A percentile compares a stretch with the other conserved stretches of the same genome.
Conservation (phyloP, 2,329 filamentous ascomycete species). For the Clarireedia homoeocarpa region DNA sequence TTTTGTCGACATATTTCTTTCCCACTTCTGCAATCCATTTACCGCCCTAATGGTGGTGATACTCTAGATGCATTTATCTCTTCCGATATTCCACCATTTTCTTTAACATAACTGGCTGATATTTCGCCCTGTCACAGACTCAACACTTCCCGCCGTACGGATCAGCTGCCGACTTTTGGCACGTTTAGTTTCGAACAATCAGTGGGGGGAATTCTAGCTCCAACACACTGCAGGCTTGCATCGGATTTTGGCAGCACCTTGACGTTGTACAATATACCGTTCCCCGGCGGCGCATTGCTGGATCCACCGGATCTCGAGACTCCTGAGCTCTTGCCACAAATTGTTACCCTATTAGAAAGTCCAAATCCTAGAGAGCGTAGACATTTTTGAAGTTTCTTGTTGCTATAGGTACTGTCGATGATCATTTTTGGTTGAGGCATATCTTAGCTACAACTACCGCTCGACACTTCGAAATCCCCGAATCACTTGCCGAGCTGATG, state of each 20-base stretch:
- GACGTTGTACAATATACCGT: conserved; percentile 20
- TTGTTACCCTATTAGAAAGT: not conserved
- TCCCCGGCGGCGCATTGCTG: conserved; percentile 21
- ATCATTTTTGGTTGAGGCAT: not conserved
- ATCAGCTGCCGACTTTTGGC: conserved; percentile 27
- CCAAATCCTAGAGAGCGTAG: not conserved
- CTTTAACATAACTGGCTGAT: conserved; percentile 23
- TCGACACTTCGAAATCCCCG: not conserved
- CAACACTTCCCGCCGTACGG: conserved; percentile 19
- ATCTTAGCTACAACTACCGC: not conserved
- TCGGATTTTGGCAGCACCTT: conserved; percentile 26
- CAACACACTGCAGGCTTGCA: conserved; percentile 20
- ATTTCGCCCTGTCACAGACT: conserved; percentile 23
- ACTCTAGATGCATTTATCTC: conserved; percentile 8
- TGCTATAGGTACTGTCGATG: not conserved
- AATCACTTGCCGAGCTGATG: conserved; percentile 3
- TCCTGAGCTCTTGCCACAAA: not conserved
- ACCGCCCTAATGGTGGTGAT: conserved; percentile 21
- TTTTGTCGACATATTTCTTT: conserved; percentile 19
- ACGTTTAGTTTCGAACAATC: conserved; percentile 15
- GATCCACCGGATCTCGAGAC: conserved; percentile 14
- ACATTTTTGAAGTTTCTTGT: not conserved
- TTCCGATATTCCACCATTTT: conserved; percentile 17
- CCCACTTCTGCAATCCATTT: conserved; percentile 14
- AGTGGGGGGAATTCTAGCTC: conserved; percentile 20